Evolutionary conservation across 345 rosid species (phyloP), one percentile per base, ranked within the genome.

Genomic region (Conringia planisiliqua): DNA sequence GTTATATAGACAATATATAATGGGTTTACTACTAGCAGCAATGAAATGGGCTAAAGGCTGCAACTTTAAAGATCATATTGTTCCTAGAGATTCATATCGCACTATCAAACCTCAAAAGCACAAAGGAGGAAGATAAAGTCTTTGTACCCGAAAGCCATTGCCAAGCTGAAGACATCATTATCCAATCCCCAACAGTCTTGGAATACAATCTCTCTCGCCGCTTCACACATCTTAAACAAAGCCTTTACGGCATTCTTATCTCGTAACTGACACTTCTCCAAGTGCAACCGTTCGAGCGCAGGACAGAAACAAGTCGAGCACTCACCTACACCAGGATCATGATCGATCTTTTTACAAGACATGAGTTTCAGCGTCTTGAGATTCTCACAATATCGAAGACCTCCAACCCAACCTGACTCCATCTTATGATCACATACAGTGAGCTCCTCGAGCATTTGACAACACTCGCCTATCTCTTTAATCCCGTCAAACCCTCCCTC

Each of bases 161-260:
- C 88, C 36, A 80, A 66, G 73, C 79, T 69, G 88, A 96, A 89
- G 39, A 80, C 71, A 40, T 88, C 97, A 78, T 92, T 75, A 63
- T 88, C 92, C 79, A 92, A 79, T 73, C 99, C 97, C 98, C 98
- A 92, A 79, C 98, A 92, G 66, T 92, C 89, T 69, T 89, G 97
- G 36, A 92, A 48, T 60, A 85, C 82, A 56, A 96, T 58, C 62
- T 90, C 97, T 83, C 84, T 87, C 24, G 87, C 93, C 13, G 84
- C 81, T 75, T 82, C 86, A 56, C 96, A 88, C 17, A 89, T 87
- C 80, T 79, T 68, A 75, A 96, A 90, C 87, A 96, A 44, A 11
- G 93, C 90, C 77, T 89, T 83, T 5, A 83, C 63, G 1, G 87
- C 66, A 35, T 72, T 65, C 79, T 85, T 89, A 62, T 87, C 88